A percentile compares a stretch with the other conserved stretches of the same genome.
phyloP scores from a whole-genome alignment of 2,329 filamentous ascomycete genomes.

The Pseudogymnoascus sp. region DNA sequence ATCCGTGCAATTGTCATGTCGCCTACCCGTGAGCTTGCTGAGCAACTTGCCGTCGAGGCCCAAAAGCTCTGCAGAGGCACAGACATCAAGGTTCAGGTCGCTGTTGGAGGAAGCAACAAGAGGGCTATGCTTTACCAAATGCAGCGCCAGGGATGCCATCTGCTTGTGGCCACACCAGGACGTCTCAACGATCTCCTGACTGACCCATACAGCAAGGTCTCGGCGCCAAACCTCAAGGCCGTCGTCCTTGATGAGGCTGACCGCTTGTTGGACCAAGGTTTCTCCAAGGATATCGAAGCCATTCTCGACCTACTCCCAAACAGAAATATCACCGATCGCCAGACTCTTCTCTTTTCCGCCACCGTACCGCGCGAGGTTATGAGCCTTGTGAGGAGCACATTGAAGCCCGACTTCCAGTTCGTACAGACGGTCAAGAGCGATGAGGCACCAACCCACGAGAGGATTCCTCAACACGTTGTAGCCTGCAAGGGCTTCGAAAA shows the following conservation, averaged over 20 bases:
- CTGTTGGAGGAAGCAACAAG: constrained; percentile 88
- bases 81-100: constrained; percentile 54
- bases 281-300: constrained; percentile 55
- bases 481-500: constrained; percentile 65
- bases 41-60: constrained; percentile 76
- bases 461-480: constrained; percentile 73
- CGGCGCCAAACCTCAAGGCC: constrained; percentile 63
- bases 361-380: constrained; percentile 84
- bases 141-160: constrained; percentile 68
- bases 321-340: constrained; percentile 57
- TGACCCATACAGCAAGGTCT: constrained; percentile 41
- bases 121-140: constrained; percentile 26
- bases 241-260: constrained; percentile 96
- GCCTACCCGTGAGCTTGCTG: constrained; percentile 73
- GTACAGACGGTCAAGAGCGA: constrained; percentile 77
- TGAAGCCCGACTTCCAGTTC: constrained; percentile 81
- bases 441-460: constrained; percentile 78
- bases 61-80: constrained; percentile 30
- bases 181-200: constrained; percentile 71
- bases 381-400: constrained; percentile 60
- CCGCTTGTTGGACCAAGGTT: constrained; percentile 94
- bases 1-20: constrained; percentile 68
- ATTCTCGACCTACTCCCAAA: constrained; percentile 60
- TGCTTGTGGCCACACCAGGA: constrained; percentile 86
- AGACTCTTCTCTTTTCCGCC: constrained; percentile 92